phyloP scores from a whole-genome alignment of 1,284 basidiomycete species.

The Boletus semigastroideus region DNA sequence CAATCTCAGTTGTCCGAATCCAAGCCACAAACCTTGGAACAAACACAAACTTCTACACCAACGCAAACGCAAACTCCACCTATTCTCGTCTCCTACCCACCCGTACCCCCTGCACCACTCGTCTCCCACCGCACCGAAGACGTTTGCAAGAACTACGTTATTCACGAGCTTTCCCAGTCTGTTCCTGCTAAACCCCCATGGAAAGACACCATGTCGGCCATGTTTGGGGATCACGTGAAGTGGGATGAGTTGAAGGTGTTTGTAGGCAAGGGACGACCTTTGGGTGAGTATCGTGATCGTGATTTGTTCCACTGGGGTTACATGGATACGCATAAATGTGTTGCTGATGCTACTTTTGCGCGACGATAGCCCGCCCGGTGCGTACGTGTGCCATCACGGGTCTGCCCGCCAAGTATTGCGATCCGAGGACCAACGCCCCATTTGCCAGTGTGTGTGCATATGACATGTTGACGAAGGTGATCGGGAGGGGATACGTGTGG shows the following conservation, averaged over 20 bases:
- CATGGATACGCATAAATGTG: neutral
- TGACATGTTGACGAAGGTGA: slow-evolving; percentile 52
- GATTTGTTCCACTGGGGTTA: neutral
- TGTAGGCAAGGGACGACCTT: slow-evolving; percentile 57
- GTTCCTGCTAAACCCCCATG: slow-evolving; percentile 53
- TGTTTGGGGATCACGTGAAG: slow-evolving; percentile 74
- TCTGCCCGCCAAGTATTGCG: slow-evolving; percentile 62
- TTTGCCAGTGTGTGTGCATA: slow-evolving; percentile 73
- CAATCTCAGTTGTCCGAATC: neutral
- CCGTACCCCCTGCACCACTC: slow-evolving; percentile 13
- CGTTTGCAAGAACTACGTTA: slow-evolving; percentile 60
- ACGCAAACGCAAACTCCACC: neutral
- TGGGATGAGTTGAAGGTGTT: slow-evolving; percentile 70
- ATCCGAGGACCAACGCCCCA: slow-evolving; percentile 75
- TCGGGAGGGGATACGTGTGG: slow-evolving; percentile 70
- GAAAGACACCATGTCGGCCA: slow-evolving; percentile 69
- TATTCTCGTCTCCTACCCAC: slow-evolving; percentile 8
- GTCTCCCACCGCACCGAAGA: slow-evolving; percentile 41
- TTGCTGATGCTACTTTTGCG: neutral
- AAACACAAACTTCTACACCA: neutral
- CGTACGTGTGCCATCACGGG: slow-evolving; percentile 67
- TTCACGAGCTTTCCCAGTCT: slow-evolving; percentile 57
- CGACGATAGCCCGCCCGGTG: slow-evolving; percentile 53
- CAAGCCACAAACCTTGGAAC: neutral
- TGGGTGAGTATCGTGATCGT: slow-evolving; percentile 43